phyloP scores from a whole-genome alignment of 1,284 basidiomycete species.

The Leccinum angustisporum region DNA sequence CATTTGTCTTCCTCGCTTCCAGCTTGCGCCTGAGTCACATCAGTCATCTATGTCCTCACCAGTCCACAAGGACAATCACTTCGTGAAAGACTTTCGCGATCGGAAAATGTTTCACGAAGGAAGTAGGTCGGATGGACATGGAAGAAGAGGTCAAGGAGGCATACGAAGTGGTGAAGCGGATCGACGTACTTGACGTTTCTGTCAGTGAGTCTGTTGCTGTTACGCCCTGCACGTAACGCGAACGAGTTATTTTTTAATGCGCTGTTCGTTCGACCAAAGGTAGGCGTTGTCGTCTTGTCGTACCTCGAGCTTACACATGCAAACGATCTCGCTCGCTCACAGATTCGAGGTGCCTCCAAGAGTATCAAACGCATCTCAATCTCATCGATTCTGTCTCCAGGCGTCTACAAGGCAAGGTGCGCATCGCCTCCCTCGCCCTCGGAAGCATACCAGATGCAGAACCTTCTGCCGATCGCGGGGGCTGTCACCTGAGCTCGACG shows the following conservation, averaged over 20 bases:
- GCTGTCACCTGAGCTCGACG: too few relatives aligned
- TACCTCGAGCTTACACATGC: too few relatives aligned
- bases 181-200: slow-evolving; percentile 94
- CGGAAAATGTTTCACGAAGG: slow-evolving; percentile 51
- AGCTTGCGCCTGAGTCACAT: background rate
- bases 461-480: too few relatives aligned
- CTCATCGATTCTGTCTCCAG: too few relatives aligned
- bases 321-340: too few relatives aligned
- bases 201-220: slow-evolving; percentile 51
- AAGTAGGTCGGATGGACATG: slow-evolving; percentile 89
- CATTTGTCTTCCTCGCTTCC: slow-evolving; percentile 40
- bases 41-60: slow-evolving; percentile 38
- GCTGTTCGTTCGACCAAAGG: too few relatives aligned
- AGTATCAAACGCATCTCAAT: too few relatives aligned
- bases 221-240: slow-evolving; percentile 95
- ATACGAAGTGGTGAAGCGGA: slow-evolving; percentile 94
- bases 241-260: slow-evolving; percentile 87
- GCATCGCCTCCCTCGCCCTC: too few relatives aligned
- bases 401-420: too few relatives aligned
- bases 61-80: slow-evolving; percentile 72
- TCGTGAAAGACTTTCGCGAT: slow-evolving; percentile 94
- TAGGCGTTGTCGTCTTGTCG: too few relatives aligned
- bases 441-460: too few relatives aligned
- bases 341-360: too few relatives aligned
- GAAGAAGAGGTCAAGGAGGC: slow-evolving; percentile 95